Evolutionary conservation across 306 rosid genomes (phyloP), one percentile per base, ranked within the genome.

Genomic region (Acmispon strigosus): DNA sequence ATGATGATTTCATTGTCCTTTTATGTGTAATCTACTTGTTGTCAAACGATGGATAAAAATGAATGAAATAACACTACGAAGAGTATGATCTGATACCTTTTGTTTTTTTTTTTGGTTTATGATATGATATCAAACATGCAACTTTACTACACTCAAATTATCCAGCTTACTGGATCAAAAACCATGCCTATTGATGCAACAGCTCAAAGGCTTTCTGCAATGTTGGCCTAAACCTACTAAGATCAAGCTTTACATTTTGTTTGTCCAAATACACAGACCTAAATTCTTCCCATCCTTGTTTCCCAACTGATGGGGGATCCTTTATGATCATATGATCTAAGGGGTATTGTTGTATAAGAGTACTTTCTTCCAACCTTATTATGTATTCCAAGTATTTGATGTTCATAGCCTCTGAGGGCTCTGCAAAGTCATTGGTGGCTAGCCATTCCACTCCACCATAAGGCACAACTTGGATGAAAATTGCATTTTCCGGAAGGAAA

Each of bases 401-500:
- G 45, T 80, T 76, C 96, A 93, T 93, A 17, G 50, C 90, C 80
- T 71, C 78, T 45, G 96, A 85, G 45, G 96, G 96, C 52, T 52
- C 57, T 47, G 75, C 96, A 29, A 81, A 93, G 49, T 76, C 69
- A 17, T 12, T 66, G 43, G n/a, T 74, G 17, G 89, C 90, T n/a
- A 90, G 78, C 96, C 91, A 90, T 4, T 92, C 90, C 6, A 80
- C 72, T 6, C 87, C 86, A 49, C 98, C 98, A 69, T 75, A 53
- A 2, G 98, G 98, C 69, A 90, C 85, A 13, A 92, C 69, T 75
- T 93, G 96, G 60, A 93, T 85, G 12, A 90, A 69, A 29, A 90
- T 59, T 42, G 98, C 96, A 76, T 86, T 88, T 56, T 84, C 79
- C 0, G 98, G 98, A 37, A 93, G 93, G 66, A 92, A 92, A 59